Percentiles rank a stretch among this genome's conserved stretches.
Conservation (phyloP, 192 early-diverging fungal species). For the Gigaspora rosea region DNA sequence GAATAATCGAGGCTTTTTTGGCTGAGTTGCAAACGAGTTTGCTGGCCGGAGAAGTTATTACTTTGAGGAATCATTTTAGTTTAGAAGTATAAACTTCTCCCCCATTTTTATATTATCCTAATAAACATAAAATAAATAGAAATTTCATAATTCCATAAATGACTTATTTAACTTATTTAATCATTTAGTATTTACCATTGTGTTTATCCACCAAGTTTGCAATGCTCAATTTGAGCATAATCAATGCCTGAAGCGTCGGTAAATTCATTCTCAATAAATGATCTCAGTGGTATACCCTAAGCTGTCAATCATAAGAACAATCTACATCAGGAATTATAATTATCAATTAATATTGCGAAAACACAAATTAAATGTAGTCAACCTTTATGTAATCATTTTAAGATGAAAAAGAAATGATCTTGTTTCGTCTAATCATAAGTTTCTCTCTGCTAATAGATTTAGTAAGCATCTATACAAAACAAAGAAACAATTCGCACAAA, state of each 20-base stretch:
- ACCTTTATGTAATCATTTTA: constrained; percentile 72
- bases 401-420: constrained; percentile 57
- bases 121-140: background rate
- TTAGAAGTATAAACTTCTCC: no score
- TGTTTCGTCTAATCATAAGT: constrained; percentile 65
- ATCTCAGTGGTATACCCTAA: constrained; percentile 66
- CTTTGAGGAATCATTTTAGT: no score
- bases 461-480: background rate
- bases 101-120: constrained; percentile 61
- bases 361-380: background rate
- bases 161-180: background rate
- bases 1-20: no score
- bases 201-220: constrained; percentile 47
- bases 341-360: background rate
- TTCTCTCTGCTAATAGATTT: constrained; percentile 56
- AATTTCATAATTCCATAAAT: background rate
- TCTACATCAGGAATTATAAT: background rate
- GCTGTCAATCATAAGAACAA: constrained; percentile 54
- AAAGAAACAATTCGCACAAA: background rate
- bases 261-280: constrained; percentile 58
- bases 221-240: constrained; percentile 48
- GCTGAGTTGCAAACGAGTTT: no score
- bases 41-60: no score
- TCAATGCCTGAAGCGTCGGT: constrained; percentile 45
- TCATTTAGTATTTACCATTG: constrained; percentile 51